Evolutionary conservation across 106 monocot genomes (phyloP), one percentile per base, ranked within the genome.

Genomic region (Amphibolis antarctica): DNA sequence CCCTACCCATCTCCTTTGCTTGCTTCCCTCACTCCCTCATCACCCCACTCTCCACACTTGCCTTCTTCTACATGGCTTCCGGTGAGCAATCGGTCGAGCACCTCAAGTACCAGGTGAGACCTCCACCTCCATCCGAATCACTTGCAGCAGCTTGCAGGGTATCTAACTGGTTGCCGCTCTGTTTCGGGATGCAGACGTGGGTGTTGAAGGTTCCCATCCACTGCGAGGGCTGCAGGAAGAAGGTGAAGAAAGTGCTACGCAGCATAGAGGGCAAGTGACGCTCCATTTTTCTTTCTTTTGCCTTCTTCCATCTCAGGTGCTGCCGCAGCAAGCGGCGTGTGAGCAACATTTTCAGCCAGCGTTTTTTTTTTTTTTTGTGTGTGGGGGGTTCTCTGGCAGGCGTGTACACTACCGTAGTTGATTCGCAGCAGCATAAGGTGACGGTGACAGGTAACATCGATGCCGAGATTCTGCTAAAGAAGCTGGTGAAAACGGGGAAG

Each of bases 351-450:
- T n/a, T n/a, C n/a, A n/a, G n/a, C n/a, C n/a, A n/a, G n/a, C n/a
- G n/a, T n/a, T n/a, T n/a, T n/a, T n/a, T n/a, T n/a, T n/a, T n/a
- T n/a, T n/a, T n/a, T n/a, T n/a, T n/a, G n/a, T n/a, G n/a, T n/a
- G n/a, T n/a, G n/a, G n/a, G n/a, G n/a, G n/a, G n/a, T n/a, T n/a
- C n/a, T n/a, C n/a, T 31, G 5, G 63, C 79, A 89, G 89, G 94
- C 45, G 94, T 94, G 54, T 86, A 94, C 59, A 79, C 71, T 46
- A 79, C 68, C 0, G 64, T 60, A 23, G 75, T 89, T 13, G 93
- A 94, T 44, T 46, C 78, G 0, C 86, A 77, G 75, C 85, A 80
- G 28, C 89, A 89, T 28, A 94, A 86, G 68, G 89, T 89, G 48
- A 82, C 69, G 9, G 89, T 94, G 22, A 80, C 70, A 1, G 94